Percentiles rank a stretch among this genome's conserved stretches.
These are phyloP conservation scores for Ecytonucleospora hepatopenaei DNA, from an alignment of 371 early-diverging fungal species.

Conservation along the genomic window DNA sequence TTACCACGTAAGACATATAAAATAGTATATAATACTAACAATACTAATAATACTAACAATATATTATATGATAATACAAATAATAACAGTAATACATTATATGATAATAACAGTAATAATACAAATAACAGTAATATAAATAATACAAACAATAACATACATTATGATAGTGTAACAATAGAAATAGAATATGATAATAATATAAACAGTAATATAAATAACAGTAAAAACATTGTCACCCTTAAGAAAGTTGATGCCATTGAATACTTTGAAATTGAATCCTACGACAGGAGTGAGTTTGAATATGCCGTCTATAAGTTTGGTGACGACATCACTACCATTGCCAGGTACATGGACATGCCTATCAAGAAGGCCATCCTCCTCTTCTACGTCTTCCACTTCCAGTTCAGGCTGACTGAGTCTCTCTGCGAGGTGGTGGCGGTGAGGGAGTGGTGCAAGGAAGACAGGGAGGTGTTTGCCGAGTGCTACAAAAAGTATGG, in stretches of 20 bases:
- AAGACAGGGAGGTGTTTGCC: not conserved
- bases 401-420: not conserved
- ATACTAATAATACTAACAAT: no score
- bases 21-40: not conserved
- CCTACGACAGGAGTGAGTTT: slow-evolving; percentile 5
- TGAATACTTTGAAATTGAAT: not conserved
- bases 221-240: not conserved
- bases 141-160: no score
- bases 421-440: not conserved
- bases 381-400: not conserved
- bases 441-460: not conserved
- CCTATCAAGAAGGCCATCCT: not conserved
- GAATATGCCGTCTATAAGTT: slow-evolving; percentile 1
- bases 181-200: not conserved
- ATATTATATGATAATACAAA: no score
- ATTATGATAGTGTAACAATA: not conserved
- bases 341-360: not conserved
- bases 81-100: no score
- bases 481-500: not conserved
- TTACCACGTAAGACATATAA: not conserved
- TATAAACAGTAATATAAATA: not conserved
- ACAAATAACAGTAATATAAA: no score
- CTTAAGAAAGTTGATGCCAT: not conserved
- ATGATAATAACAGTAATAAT: no score
- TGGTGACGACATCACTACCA: not conserved